These are phyloP conservation scores for Pulveroboletus ravenelii DNA, from an alignment of 768 basidiomycete species.

Conservation along the genomic window DNA sequence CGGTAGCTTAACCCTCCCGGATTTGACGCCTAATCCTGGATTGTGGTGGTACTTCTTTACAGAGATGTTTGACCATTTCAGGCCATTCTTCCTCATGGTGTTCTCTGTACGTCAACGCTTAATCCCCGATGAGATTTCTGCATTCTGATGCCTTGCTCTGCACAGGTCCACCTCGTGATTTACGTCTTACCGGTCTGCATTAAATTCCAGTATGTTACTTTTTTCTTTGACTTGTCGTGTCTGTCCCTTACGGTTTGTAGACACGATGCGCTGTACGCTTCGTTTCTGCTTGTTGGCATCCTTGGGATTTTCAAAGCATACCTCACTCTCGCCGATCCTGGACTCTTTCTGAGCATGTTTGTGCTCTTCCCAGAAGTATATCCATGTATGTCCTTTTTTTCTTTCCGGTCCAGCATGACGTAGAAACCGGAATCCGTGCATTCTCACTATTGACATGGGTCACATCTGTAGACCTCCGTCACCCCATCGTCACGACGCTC, in stretches of 20 bases:
- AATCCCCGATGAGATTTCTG: neutral
- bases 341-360: conserved; percentile 79
- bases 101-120: conserved; percentile 64
- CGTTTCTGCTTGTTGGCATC: conserved; percentile 71
- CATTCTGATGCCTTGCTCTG: neutral
- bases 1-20: conserved; percentile 71
- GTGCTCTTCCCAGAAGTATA: conserved; percentile 80
- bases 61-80: conserved; percentile 98
- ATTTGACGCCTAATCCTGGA: conserved; percentile 90
- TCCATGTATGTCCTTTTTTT: conserved; percentile 53
- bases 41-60: conserved; percentile 99
- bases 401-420: neutral
- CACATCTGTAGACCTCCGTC: conserved; percentile 59
- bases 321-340: conserved; percentile 84
- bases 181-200: conserved; percentile 83
- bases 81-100: conserved; percentile 91
- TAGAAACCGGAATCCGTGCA: too few species aligned
- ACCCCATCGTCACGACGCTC: conserved; percentile 78
- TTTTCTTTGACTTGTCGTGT: neutral
- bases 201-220: conserved; percentile 67
- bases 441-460: too few species aligned
- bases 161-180: conserved; percentile 75
- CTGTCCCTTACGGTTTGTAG: conserved; percentile 34
- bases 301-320: conserved; percentile 88
- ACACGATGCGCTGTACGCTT: conserved; percentile 79